These are phyloP conservation scores for Colletotrichum tanaceti DNA, from an alignment of 2,329 filamentous ascomycete species.

Conservation along the genomic window DNA sequence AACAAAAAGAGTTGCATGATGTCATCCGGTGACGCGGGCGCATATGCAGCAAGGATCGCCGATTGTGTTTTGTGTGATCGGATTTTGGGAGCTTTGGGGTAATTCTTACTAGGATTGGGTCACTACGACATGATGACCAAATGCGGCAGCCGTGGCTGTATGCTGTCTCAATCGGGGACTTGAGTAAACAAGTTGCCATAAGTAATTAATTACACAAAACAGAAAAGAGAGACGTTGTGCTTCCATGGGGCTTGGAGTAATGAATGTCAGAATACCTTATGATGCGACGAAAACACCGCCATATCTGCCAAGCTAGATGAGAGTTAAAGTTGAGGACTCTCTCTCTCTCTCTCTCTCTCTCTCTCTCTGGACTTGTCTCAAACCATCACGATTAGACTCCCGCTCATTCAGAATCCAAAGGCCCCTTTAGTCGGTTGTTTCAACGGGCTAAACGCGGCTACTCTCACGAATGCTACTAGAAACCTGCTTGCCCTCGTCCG, in stretches of 20 bases:
- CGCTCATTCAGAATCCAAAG: no score
- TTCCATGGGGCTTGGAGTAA: neutral
- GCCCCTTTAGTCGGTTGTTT: no score
- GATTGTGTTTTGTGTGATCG: constrained; percentile 28
- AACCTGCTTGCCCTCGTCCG: neutral
- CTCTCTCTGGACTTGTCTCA: no score
- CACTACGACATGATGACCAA: constrained; percentile 20
- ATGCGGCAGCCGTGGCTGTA: constrained; percentile 1
- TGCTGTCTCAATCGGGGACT: neutral
- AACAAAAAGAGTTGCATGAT: constrained; percentile 19
- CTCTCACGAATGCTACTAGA: neutral
- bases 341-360: no score
- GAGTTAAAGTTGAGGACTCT: no score
- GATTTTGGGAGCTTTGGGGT: neutral
- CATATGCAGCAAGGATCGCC: constrained; percentile 32
- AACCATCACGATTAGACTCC: no score
- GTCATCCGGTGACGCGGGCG: constrained; percentile 21
- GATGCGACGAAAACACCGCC: no score
- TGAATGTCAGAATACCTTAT: no score
- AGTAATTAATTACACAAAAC: no score
- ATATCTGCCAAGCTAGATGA: no score
- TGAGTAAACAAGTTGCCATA: neutral
- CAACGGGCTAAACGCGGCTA: neutral
- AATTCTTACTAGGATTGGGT: neutral
- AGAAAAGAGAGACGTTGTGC: neutral